Evolutionary conservation across 106 monocot genomes (phyloP).

Genomic region (Acorus calamus): DNA sequence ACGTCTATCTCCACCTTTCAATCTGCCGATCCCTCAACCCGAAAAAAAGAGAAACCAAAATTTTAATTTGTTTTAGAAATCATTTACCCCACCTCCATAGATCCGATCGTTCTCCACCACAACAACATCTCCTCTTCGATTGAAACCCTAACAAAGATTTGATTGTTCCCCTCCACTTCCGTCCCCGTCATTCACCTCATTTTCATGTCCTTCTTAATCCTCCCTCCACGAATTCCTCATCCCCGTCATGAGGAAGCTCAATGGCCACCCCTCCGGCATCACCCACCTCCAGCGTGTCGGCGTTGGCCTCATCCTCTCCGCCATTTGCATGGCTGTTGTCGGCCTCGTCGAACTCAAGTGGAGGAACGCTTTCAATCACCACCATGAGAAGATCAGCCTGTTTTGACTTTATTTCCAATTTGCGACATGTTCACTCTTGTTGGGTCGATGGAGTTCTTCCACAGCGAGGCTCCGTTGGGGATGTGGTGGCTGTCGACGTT

Average conservation of each 20-base stretch:
- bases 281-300: background rate
- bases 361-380: background rate
- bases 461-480: conserved; percentile 1
- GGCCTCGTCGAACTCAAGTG: background rate
- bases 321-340: background rate
- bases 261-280: background rate
- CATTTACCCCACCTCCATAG: no score
- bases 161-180: background rate
- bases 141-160: no score
- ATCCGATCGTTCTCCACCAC: no score
- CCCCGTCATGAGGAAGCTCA: background rate
- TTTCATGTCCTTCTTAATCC: background rate
- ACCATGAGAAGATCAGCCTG: background rate
- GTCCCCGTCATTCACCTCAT: background rate
- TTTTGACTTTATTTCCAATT: background rate
- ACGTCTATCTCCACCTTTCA: no score
- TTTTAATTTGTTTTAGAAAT: no score
- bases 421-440: background rate
- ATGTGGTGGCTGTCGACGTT: background rate
- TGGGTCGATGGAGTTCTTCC: background rate
- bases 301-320: background rate
- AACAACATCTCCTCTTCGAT: no score
- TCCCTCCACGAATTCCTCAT: background rate
- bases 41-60: no score
- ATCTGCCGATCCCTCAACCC: no score